Conservation (phyloP, 2,329 filamentous ascomycete genomes). For the Venturia aucupariae region DNA sequence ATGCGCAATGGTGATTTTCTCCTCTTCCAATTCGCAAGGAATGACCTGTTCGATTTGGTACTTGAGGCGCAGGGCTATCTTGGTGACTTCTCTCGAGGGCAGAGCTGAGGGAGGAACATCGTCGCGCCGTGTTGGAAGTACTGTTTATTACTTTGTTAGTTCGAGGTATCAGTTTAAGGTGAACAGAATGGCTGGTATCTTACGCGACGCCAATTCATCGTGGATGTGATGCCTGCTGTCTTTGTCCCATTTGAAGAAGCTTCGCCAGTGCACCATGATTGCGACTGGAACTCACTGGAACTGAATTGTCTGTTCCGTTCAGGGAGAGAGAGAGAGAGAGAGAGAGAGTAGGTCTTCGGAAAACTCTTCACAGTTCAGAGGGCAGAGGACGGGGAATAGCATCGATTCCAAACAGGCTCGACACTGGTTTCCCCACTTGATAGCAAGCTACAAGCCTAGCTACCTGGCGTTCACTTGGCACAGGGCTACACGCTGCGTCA, state of each 20-base stretch:
- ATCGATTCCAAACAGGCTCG: neutral
- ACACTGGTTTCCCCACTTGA: neutral
- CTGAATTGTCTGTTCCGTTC: neutral
- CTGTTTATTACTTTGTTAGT: constrained; percentile 30
- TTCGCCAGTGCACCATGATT: constrained; percentile 31
- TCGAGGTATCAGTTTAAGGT: neutral
- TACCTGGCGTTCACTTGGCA: neutral
- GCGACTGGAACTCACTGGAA: neutral
- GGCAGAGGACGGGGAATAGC: neutral
- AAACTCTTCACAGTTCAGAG: neutral
- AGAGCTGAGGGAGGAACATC: constrained; percentile 56
- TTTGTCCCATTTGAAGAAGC: constrained; percentile 29
- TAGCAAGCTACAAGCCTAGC: neutral
- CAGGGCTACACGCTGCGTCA: neutral
- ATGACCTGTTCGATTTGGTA: constrained; percentile 84
- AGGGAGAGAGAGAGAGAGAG: no score
- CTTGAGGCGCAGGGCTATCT: constrained; percentile 79
- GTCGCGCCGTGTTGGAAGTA: constrained; percentile 56
- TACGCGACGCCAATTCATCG: constrained; percentile 34
- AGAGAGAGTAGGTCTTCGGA: neutral
- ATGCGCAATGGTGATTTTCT: constrained; percentile 66
- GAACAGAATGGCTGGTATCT: constrained; percentile 17
- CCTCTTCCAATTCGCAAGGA: constrained; percentile 78
- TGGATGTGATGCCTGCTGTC: constrained; percentile 26
- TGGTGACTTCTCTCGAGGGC: constrained; percentile 72